These are phyloP conservation scores for Cucumis hystrix DNA, from an alignment of 306 rosid genomes.

Conservation along the genomic window DNA sequence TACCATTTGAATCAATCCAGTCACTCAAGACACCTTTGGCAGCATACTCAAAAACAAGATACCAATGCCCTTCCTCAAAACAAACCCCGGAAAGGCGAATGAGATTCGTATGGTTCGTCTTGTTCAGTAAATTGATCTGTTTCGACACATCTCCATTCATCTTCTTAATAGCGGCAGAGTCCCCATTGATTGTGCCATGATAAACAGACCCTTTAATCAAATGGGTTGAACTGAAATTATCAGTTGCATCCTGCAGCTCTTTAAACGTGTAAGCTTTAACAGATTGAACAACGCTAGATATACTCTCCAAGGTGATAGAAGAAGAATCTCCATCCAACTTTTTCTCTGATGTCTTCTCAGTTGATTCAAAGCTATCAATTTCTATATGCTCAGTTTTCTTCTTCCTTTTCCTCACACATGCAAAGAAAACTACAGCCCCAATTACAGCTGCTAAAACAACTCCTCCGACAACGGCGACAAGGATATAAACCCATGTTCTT, in stretches of 20 bases:
- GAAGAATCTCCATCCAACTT: conserved; percentile 21
- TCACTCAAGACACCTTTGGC: conserved; percentile 61
- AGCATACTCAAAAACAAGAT: conserved; percentile 69
- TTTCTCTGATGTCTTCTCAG: conserved; percentile 17
- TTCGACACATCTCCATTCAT: conserved; percentile 58
- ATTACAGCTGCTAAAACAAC: not conserved
- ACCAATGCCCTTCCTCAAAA: conserved; percentile 66
- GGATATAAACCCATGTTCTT: conserved; percentile 52
- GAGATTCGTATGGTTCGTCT: conserved; percentile 63
- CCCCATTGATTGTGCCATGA: conserved; percentile 41
- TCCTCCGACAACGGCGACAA: conserved; percentile 36
- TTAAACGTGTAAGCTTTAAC: conserved; percentile 46
- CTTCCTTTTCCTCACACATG: not conserved
- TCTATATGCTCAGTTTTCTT: conserved; percentile 2
- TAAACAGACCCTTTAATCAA: conserved; percentile 51
- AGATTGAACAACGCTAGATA: conserved; percentile 46
- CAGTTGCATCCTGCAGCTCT: conserved; percentile 60
- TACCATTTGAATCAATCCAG: conserved; percentile 34
- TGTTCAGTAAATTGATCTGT: conserved; percentile 51
- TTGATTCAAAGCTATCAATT: conserved; percentile 21
- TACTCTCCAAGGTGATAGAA: conserved; percentile 26
- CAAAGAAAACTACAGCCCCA: conserved; percentile 1
- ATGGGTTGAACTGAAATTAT: conserved; percentile 36
- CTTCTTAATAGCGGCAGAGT: conserved; percentile 51
- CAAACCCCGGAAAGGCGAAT: conserved; percentile 66